Conservation (phyloP, 2,329 filamentous ascomycete genomes). For the Fusarium subglutinans region DNA sequence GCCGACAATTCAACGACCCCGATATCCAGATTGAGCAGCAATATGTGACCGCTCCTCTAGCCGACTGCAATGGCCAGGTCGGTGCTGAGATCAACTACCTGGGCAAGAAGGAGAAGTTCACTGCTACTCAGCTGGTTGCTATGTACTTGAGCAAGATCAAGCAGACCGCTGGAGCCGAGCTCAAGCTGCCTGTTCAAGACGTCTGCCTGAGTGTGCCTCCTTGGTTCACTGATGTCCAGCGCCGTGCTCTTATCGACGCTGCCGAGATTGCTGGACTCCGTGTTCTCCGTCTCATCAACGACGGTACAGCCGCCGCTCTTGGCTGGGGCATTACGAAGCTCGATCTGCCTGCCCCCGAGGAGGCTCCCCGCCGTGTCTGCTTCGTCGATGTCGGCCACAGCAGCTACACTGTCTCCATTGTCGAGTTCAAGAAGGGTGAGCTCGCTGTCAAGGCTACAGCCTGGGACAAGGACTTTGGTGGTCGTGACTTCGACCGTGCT, state of each 20-base stretch:
- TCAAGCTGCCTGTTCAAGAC: conserved; percentile 91
- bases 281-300: conserved; percentile 93
- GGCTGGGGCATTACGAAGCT: conserved; percentile 98
- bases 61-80: conserved; percentile 93
- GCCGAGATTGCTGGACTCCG: conserved; percentile 94
- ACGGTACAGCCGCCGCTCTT: conserved; percentile 94
- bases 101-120: conserved; percentile 95
- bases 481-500: conserved; percentile 95
- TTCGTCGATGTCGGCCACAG: conserved; percentile 97
- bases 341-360: conserved; percentile 86
- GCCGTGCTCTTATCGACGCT: conserved; percentile 87
- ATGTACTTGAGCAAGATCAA: conserved; percentile 98
- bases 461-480: conserved; percentile 96
- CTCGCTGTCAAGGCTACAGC: conserved; percentile 91
- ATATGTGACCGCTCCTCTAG: conserved; percentile 84
- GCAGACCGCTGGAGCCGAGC: conserved; percentile 84
- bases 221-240: conserved; percentile 97
- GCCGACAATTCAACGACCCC: conserved; percentile 86
- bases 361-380: conserved; percentile 88
- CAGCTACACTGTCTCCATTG: conserved; percentile 93
- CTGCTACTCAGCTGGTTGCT: conserved; percentile 90
- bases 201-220: conserved; percentile 93
- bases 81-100: conserved; percentile 93
- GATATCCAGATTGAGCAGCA: conserved; percentile 94
- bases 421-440: conserved; percentile 98